Evolutionary conservation across 73 alveolate genomes (phyloP), one percentile per base, ranked within the genome.

Genomic region (Chromera velia): DNA sequence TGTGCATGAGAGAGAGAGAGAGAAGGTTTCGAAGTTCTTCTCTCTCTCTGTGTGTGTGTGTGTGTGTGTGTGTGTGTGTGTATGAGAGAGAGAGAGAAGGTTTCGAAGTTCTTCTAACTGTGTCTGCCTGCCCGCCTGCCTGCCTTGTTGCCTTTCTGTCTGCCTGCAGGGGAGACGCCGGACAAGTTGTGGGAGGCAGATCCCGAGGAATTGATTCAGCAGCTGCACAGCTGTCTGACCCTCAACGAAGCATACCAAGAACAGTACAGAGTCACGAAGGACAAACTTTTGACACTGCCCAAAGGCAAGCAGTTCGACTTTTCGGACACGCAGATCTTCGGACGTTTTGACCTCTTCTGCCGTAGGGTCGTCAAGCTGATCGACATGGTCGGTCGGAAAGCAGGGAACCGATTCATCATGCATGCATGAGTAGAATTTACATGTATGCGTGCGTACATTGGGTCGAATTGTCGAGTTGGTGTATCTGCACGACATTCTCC

Each of bases 241-340:
- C 91, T 90, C 34, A 90, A 90, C 86, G 87, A 90, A 70, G 95
- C 90, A 19, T 90, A 90, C 87, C 91, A 90, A 67, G 77, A 78
- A 73, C 92, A 87, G 65, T 87, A 87, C 80, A 40, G 94, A 77
- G 95, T 90, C 84, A 97, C 99, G 65, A 97, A 97, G 89, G 98
- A 97, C 74, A 95, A 96, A 74, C 97, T 97, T 19, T 93, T 96
- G 92, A 96, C 96, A 81, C 94, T 97, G 95, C 99, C 99, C 40
- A 97, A 96, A 90, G 99, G 98, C 75, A 97, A 97, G 86, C 96
- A 96, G 82, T 97, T 97, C 84, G 99, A 97, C 89, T 97, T 97
- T 90, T 94, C 98, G 74, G 99, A 97, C 78, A 96, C 97, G 86
- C 96, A 96, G 83, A 96, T 97, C 90, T 97, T 97, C 87, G 99